Evolutionary conservation across 108 stramenopile genomes (phyloP), one percentile per base, ranked within the genome.

Genomic region (Cyclotella baltica): DNA sequence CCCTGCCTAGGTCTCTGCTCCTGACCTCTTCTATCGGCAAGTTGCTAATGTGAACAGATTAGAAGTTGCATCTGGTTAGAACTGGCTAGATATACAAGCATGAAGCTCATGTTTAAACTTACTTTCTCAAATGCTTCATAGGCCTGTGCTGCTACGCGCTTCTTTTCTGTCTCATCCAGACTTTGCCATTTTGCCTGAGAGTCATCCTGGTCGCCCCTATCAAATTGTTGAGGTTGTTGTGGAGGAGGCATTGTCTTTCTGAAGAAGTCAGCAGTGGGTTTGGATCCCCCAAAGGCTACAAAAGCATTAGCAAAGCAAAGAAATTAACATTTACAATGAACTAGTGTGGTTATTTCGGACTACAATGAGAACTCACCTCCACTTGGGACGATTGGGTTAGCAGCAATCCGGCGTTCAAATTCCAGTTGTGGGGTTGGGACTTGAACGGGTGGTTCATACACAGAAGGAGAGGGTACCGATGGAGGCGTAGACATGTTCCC

Each of bases 71-170:
- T 11, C 10, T 43, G 19, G 71, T 59, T 1, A 55, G 19, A 23
- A n/a, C n/a, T 23, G 19, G 16, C 23, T 15, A 55, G 9, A 19
- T 6, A 55, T n/a, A 6, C 6, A 23, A 8, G 5, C 13, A 55
- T n/a, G 5, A 55, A 15, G 19, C 11, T 56, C 55, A 27, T 56
- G 2, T 23, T 1, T 23, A 48, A n/a, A n/a, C 50, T 55, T 58
- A 57, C 37, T 57, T 82, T 82, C 55, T 82, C 81, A 56, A 82
- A 82, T 52, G 81, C 74, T 63, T 75, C 73, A 61, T 82, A 82
- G 0, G 81, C 81, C 48, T 82, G 70, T 50, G 81, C 74, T 31
- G 81, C 81, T 18, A 82, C 74, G 15, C 81, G 68, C 63, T 82
- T 82, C 68, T 82, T 82, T 69, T 82, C 81, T 4, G 56, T 36